Conservation (phyloP, 208 protist genomes). For the Acanthamoeba culbertsoni region DNA sequence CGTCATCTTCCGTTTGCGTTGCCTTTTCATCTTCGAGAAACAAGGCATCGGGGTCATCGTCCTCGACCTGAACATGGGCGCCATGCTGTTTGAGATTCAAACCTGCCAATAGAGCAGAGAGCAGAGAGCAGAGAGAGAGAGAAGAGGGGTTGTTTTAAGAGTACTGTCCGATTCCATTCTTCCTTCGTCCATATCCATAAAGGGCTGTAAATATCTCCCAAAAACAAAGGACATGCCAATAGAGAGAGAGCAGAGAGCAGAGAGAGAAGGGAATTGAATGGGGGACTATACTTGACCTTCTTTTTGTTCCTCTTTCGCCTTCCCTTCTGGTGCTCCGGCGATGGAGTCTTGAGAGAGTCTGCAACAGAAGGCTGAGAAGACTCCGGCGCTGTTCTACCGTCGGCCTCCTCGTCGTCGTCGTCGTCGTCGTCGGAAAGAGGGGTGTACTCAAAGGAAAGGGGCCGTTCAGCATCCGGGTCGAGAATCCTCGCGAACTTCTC, state of each 20-base stretch:
- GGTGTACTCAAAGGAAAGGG: background rate
- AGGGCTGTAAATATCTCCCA: too few relatives aligned
- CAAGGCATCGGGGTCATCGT: background rate
- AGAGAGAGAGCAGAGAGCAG: too few relatives aligned
- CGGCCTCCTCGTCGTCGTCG: background rate
- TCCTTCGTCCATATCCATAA: too few relatives aligned
- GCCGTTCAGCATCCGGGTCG: background rate
- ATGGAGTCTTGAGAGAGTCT: background rate
- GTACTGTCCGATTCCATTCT: too few relatives aligned
- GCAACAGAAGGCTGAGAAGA: background rate
- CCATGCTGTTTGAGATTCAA: background rate
- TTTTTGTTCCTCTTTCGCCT: background rate
- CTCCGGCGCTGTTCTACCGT: background rate
- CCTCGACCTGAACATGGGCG: background rate
- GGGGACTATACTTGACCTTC: too few relatives aligned
- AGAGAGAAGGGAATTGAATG: too few relatives aligned
- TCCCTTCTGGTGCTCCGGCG: background rate
- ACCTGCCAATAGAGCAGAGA: background rate
- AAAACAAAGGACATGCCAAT: too few relatives aligned
- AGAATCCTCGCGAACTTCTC: conserved; percentile 8
- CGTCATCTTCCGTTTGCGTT: background rate
- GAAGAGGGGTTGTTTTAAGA: background rate
- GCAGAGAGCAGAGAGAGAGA: background rate
- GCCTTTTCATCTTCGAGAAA: background rate
- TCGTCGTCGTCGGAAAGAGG: background rate